phyloP scores from a whole-genome alignment of 2,329 filamentous ascomycete genomes.

The Pseudopyricularia cyperi region DNA sequence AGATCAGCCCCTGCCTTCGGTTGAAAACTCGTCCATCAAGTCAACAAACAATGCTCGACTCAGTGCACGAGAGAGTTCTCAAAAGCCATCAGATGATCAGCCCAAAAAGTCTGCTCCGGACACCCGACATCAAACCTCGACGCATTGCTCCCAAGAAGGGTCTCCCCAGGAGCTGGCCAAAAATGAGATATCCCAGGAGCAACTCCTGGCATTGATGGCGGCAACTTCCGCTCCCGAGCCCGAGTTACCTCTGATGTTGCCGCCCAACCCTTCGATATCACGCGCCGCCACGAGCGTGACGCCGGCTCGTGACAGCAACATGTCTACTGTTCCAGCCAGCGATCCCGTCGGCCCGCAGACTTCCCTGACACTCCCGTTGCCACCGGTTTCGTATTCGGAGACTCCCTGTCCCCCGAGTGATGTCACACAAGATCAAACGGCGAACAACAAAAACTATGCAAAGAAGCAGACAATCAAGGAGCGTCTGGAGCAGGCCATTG shows the following conservation, averaged over 20 bases:
- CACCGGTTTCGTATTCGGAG: conserved; percentile 19
- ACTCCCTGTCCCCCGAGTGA: conserved; percentile 31
- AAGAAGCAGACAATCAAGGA: conserved; percentile 51
- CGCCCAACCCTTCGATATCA: conserved; percentile 3
- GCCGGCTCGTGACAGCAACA: conserved; percentile 6
- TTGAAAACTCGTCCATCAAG: neutral
- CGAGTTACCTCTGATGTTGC: conserved; percentile 1
- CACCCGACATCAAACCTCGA: neutral
- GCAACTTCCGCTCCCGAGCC: neutral
- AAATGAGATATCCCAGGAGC: neutral
- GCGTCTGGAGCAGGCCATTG: conserved; percentile 49
- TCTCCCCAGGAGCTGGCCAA: neutral
- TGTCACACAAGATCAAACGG: conserved; percentile 3
- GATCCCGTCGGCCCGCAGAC: conserved; percentile 24
- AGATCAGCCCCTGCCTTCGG: neutral
- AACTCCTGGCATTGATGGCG: neutral
- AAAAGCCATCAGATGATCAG: neutral
- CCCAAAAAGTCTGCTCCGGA: neutral
- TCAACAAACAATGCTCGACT: neutral
- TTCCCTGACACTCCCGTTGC: conserved; percentile 13
- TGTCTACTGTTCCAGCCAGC: conserved; percentile 26
- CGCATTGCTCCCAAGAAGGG: neutral
- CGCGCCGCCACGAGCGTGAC: conserved; percentile 6
- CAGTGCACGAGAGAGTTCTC: neutral
- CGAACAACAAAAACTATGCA: conserved; percentile 44